Evolutionary conservation across 768 basidiomycete species (phyloP).

Genomic region (Glaciozyma antarctica): DNA sequence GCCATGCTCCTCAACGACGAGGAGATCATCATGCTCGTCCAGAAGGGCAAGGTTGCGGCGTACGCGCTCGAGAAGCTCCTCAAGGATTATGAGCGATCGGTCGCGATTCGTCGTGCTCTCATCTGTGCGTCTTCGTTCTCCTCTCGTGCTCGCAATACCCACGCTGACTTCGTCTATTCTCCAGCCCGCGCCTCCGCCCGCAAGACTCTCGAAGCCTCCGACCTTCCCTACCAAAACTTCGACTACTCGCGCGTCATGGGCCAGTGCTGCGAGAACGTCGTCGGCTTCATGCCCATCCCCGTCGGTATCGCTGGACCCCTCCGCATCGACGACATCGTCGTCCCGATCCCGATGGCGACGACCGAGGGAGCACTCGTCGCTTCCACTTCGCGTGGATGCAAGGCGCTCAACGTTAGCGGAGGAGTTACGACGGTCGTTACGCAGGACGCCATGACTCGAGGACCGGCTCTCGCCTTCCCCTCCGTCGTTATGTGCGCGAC

Average conservation of each 20-base stretch:
- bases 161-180: too few relatives aligned
- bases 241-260: slow-evolving; percentile 90
- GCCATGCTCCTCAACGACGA: slow-evolving; percentile 62
- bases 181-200: slow-evolving; percentile 75
- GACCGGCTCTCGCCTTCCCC: slow-evolving; percentile 96
- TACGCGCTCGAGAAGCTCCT: slow-evolving; percentile 92
- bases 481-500: slow-evolving; percentile 65
- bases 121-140: slow-evolving; percentile 57
- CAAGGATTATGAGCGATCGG: slow-evolving; percentile 79
- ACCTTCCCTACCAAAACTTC: slow-evolving; percentile 72
- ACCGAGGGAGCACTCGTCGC: slow-evolving; percentile 99
- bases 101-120: slow-evolving; percentile 71
- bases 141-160: too few relatives aligned
- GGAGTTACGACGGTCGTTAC: slow-evolving; percentile 90
- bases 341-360: slow-evolving; percentile 97
- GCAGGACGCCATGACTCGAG: slow-evolving; percentile 93
- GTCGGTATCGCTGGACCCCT: slow-evolving; percentile 95
- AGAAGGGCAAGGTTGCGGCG: slow-evolving; percentile 86
- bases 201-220: slow-evolving; percentile 69
- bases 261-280: slow-evolving; percentile 97
- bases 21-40: slow-evolving; percentile 76
- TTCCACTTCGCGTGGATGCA: slow-evolving; percentile 92
- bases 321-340: slow-evolving; percentile 69
- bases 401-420: slow-evolving; percentile 90
- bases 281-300: slow-evolving; percentile 92